Evolutionary conservation across 1,139 yeast genomes (phyloP), one percentile per base, ranked within the genome.

Genomic region (Nakaseomyces sp.): DNA sequence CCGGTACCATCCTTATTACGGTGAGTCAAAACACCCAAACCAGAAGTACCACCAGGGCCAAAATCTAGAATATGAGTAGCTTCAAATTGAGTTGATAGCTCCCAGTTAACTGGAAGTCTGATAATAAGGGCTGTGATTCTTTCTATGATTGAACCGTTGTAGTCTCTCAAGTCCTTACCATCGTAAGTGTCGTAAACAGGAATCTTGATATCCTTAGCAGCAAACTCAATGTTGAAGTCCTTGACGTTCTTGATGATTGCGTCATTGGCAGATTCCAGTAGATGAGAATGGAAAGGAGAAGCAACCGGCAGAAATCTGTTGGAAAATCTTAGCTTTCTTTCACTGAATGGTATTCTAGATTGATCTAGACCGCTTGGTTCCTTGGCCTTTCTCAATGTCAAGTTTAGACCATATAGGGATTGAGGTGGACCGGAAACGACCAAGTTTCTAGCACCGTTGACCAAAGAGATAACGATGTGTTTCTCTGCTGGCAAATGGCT

Each of bases 1-100:
- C 99, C 99, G 45, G 97, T 87, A 69, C 99, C 99, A 61, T 91
- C 98, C 70, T 89, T 91, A 72, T 89, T 91, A 69, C 95, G 83
- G 69, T 88, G 96, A 47, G 98, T 91, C 58, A 91, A 76, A 51
- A 85, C 83, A 68, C 98, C 98, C 56, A 91, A 74, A 55, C 99
- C 99, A 41, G 97, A 86, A 43, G 86, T 81, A 56, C 97, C 98
- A 68, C 99, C 98, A 50, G 98, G 99, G 62, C 99, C 99, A 60
- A 91, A 91, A 68, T 91, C 99, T 54, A 91, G 68, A 56, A 91
- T 77, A 65, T 93, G 98, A 43, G 96, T 84, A 24, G 93, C 76
- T 45, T 74, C 62, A 64, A 86, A 86, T 52, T 76, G 66, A 43
- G 96, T 89, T 29, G 98, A 94, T 29, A 58, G 56, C 70, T 91